These are phyloP conservation scores for Straminergon stramineum DNA, from an alignment of 225 moss, liverwort and hornwort genomes.

Conservation along the genomic window DNA sequence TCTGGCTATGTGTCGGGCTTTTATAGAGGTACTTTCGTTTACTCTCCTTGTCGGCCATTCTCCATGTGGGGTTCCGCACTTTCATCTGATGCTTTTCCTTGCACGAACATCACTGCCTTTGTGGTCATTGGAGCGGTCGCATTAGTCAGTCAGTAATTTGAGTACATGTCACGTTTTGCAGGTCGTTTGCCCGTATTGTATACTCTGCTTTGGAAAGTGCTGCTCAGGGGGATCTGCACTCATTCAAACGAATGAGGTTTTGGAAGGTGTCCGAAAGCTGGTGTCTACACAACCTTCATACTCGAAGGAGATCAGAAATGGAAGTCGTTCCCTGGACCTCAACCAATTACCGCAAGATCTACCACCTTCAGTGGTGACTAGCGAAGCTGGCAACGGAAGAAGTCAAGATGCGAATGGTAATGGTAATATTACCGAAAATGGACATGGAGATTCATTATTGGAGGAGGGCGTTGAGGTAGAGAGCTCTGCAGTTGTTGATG, in stretches of 20 bases:
- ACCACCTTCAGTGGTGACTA: slow-evolving; percentile 8
- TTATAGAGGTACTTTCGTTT: slow-evolving; percentile 64
- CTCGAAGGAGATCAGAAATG: slow-evolving; percentile 50
- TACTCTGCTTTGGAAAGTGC: slow-evolving; percentile 87
- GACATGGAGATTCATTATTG: slow-evolving; percentile 13
- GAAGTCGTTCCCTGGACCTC: slow-evolving; percentile 17
- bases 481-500: slow-evolving; percentile 10
- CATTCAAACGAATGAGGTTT: slow-evolving; percentile 67
- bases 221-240: slow-evolving; percentile 73
- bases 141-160: not conserved
- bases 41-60: not conserved
- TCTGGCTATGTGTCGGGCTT: slow-evolving; percentile 88
- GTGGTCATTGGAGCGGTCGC: not conserved
- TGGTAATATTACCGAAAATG: slow-evolving; percentile 31
- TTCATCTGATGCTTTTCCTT: not conserved
- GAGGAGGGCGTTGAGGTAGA: slow-evolving; percentile 23
- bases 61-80: not conserved
- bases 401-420: slow-evolving; percentile 27
- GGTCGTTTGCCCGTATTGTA: slow-evolving; percentile 88
- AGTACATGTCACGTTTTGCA: slow-evolving; percentile 13
- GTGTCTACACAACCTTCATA: slow-evolving; percentile 57
- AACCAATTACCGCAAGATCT: slow-evolving; percentile 10
- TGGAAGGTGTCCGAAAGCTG: slow-evolving; percentile 77
- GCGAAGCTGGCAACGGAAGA: slow-evolving; percentile 15
- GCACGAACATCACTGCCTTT: not conserved